Base-by-base conservation (phyloP, 2,329 filamentous ascomycete species). In the Hirsutella thompsonii region DNA sequence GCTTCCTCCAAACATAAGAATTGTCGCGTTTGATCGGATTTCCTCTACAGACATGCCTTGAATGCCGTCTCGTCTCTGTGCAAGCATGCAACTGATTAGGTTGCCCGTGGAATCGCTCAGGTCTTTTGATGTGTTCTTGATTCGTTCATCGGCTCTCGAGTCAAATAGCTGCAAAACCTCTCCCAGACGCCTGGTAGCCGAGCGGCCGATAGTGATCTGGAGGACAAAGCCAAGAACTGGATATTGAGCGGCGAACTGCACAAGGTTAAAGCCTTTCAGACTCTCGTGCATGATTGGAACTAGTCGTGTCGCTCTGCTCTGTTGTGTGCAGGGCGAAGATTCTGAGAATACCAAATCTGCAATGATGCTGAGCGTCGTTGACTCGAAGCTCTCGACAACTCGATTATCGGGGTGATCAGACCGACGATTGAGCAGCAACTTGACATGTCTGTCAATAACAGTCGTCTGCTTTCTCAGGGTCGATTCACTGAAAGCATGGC, bases 331-430 rank as follows among this genome's bases (percentile, higher is more conserved):
- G 9, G 52, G 49, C 44, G 66, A 68, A 0, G 60, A 57, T 35
- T 68, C 59, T 13, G 62, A 64, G 45, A 68, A 70, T 0, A 63
- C 57, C 26, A 70, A 53, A 35, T 55, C 49, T 5, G 53, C 52
- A n/a, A 64, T 59, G n/a, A 67, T 59, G 47, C 67, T 64, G 44
- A 68, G 61, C 0, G 62, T 57, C 2, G 55, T 49, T 43, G 58
- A 62, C 36, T 62, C 58, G 42, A 53, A 51, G 59, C 59, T 63
- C 30, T 57, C 47, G 10, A 50, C 49, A 44, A 63, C 51, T 21
- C 54, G 47, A 2, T 39, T 16, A 0, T 39, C 26, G 11, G 47
- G 46, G 1, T 45, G 47, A 13, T 48, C 42, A 11, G 43, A 36
- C 6, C 56, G 39, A 6, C 46, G 41, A 6, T 42, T 21, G 14